Evolutionary conservation across 768 basidiomycete species (phyloP), one percentile per base, ranked within the genome.

Genomic region (Boletus fagicola): DNA sequence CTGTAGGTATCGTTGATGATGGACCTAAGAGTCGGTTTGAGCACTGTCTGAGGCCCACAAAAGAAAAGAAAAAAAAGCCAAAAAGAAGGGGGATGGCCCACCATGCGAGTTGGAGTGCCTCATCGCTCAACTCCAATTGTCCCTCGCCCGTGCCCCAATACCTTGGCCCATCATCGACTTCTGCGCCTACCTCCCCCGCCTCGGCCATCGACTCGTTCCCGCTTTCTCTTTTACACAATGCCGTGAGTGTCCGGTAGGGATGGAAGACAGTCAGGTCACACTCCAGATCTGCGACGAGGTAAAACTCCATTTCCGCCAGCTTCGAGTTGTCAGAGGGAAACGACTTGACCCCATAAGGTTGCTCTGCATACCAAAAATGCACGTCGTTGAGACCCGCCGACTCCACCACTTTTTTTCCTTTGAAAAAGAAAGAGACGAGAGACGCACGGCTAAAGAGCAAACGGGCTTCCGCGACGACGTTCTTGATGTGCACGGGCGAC

Each of bases 301-400:
- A 98, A 75, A 98, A 98, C 70, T 98, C 96, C 95, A 98, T 98
- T 72, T 99, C 97, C 4, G 95, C 97, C 15, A 99, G 78, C 67
- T 93, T 94, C 12, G 88, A 83, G 65, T 95, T 90, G 68, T 97
- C 94, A 0, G 88, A 82, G 0, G 90, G 85, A 67, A 97, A 96
- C n/a, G 81, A 74, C 67, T 90, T 88, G 68, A 89, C 77, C 5
- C 80, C 83, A 65, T 91, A 90, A 20, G 84, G 85, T 52, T 86
- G 83, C 53, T 80, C 83, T 85, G 50, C 33, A 54, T 24, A 2
- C 10, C 54, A 45, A n/a, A 1, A 10, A 47, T 5, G 45, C 28
- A 6, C 38, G 3, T 7, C 28, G 6, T 39, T 28, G n/a, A 39
- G 49, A 39, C 26, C 9, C 11, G n/a, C 13, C 49, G 16, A 50